phyloP scores from a whole-genome alignment of 768 basidiomycete genomes.

The Agrocybe praecox region DNA sequence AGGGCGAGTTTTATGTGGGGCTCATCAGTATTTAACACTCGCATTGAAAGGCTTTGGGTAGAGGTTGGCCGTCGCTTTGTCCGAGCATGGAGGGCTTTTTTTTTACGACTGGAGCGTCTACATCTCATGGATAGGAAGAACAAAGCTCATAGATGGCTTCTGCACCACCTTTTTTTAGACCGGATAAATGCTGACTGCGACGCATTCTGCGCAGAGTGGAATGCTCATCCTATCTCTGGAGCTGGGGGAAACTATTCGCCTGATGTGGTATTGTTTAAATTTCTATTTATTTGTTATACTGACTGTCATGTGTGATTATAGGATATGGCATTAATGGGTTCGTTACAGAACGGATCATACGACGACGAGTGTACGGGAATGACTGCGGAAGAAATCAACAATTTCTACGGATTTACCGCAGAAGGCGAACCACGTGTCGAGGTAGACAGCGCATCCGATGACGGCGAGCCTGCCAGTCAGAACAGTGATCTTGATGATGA shows the following conservation, averaged over 20 bases:
- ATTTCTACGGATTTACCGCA: conserved; percentile 5
- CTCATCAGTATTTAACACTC: conserved; percentile 40
- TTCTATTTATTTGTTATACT: not conserved
- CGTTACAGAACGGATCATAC: conserved; percentile 5
- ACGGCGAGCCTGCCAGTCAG: too few species aligned
- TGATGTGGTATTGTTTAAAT: not conserved
- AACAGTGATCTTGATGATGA: not conserved
- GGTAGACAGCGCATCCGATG: not conserved
- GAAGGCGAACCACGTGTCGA: not conserved
- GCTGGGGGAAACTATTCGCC: not conserved
- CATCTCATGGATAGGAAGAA: conserved; percentile 34
- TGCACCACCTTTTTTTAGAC: conserved; percentile 42
- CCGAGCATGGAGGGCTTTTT: conserved; percentile 43
- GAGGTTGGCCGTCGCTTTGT: conserved; percentile 43
- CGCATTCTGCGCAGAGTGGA: conserved; percentile 38
- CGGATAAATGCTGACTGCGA: conserved; percentile 37
- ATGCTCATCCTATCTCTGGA: conserved; percentile 15
- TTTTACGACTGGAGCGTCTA: conserved; percentile 31
- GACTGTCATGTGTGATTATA: not conserved
- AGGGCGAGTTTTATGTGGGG: conserved; percentile 37
- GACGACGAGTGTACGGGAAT: conserved; percentile 7
- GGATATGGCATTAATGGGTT: conserved; percentile 12
- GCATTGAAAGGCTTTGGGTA: conserved; percentile 48
- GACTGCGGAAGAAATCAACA: conserved; percentile 10
- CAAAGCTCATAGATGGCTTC: conserved; percentile 41